Evolutionary conservation across 306 rosid genomes (phyloP).

Genomic region (Coriaria nepalensis): DNA sequence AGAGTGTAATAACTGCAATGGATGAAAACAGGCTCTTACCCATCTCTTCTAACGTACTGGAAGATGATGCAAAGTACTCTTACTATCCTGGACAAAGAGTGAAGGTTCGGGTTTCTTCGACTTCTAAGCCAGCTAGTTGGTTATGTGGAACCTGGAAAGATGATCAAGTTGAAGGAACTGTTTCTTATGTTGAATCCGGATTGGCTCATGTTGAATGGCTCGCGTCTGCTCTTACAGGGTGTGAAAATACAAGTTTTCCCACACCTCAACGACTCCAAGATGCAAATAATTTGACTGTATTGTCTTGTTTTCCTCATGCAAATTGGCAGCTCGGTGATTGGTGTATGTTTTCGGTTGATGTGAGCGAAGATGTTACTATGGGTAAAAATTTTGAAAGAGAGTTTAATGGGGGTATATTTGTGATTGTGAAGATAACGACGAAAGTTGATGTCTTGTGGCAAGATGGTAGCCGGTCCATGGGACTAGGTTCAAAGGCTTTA

Average conservation of each 20-base stretch:
- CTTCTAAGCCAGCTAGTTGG: conserved; percentile 62
- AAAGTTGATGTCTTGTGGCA: conserved; percentile 80
- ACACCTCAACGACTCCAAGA: conserved; percentile 57
- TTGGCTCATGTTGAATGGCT: conserved; percentile 69
- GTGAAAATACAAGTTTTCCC: conserved; percentile 21
- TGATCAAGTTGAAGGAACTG: conserved; percentile 58
- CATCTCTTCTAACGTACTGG: conserved; percentile 44
- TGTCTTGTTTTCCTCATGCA: conserved; percentile 72
- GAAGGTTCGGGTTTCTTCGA: conserved; percentile 39
- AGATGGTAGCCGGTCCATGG: conserved; percentile 54
- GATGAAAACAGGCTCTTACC: conserved; percentile 61
- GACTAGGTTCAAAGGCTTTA: conserved; percentile 46
- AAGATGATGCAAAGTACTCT: conserved; percentile 66
- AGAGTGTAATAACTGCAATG: conserved; percentile 37
- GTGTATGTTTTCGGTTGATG: conserved; percentile 53
- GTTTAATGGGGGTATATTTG: conserved; percentile 30
- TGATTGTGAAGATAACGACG: conserved; percentile 65
- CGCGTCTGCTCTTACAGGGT: conserved; percentile 39
- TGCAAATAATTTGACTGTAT: conserved; percentile 47
- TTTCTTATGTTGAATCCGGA: conserved; percentile 71
- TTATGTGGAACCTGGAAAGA: conserved; percentile 71
- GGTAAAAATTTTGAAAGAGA: no score
- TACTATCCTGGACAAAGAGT: conserved; percentile 96
- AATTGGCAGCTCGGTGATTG: conserved; percentile 98
- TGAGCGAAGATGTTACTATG: conserved; percentile 12